phyloP scores from a whole-genome alignment of 345 rosid genomes.

The Ceriops tagal region DNA sequence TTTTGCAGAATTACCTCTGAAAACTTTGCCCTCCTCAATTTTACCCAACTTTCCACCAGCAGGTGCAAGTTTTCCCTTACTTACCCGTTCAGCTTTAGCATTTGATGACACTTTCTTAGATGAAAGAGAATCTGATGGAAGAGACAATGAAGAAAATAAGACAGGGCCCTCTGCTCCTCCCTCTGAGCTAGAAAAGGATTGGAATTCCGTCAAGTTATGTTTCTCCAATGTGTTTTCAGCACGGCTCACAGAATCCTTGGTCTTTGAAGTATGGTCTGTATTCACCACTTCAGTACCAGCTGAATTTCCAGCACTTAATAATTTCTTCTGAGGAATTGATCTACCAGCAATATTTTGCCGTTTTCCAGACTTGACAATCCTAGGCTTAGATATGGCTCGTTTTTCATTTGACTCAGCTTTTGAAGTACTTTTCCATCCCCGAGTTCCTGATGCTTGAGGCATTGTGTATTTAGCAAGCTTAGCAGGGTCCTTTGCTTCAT shows the following conservation, averaged over 20 bases:
- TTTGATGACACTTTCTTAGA: conserved; percentile 33
- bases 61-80: conserved; percentile 27
- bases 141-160: conserved; percentile 46
- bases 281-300: conserved; percentile 33
- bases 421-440: conserved; percentile 53
- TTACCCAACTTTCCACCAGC: conserved; percentile 20
- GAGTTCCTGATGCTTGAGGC: conserved; percentile 63
- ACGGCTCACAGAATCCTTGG: conserved; percentile 38
- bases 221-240: conserved; percentile 39
- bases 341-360: conserved; percentile 43
- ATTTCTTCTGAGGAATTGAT: conserved; percentile 42
- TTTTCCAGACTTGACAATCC: conserved; percentile 54
- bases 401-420: conserved; percentile 58
- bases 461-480: conserved; percentile 60
- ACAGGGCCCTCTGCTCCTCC: conserved; percentile 45
- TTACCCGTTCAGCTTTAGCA: conserved; percentile 17
- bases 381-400: conserved; percentile 49
- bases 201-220: conserved; percentile 30
- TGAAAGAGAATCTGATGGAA: conserved; percentile 29
- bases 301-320: conserved; percentile 30
- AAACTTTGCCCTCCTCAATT: conserved; percentile 38
- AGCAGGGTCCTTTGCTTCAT: conserved; percentile 51
- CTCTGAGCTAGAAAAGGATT: conserved; percentile 39
- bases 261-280: conserved; percentile 38
- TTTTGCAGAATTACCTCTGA: conserved; percentile 37